Conservation (phyloP, 2,329 filamentous ascomycete species). For the Aspergillus fumigatiaffinis region DNA sequence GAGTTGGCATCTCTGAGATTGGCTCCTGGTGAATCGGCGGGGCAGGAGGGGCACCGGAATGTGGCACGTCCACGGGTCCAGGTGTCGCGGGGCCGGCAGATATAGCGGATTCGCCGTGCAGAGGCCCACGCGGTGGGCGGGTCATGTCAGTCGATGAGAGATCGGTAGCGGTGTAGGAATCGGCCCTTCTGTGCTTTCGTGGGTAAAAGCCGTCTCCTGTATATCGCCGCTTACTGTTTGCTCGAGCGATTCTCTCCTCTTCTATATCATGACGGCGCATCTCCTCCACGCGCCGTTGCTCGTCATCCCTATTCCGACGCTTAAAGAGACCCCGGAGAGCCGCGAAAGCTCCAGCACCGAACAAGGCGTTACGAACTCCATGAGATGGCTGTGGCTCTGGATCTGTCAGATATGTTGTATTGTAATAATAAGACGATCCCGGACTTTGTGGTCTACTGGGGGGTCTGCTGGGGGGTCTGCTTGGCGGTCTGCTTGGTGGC, state of each 20-base stretch:
- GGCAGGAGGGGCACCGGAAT: conserved; percentile 36
- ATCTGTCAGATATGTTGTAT: conserved; percentile 37
- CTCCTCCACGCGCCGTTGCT: conserved; percentile 57
- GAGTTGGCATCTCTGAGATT: conserved; percentile 29
- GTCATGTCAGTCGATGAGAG: conserved; percentile 35
- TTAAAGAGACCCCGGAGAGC: conserved; percentile 56
- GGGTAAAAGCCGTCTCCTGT: conserved; percentile 61
- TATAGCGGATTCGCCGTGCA: conserved; percentile 32
- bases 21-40: conserved; percentile 38
- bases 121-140: conserved; percentile 24
- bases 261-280: conserved; percentile 49
- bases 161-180: conserved; percentile 35
- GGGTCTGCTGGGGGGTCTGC: conserved; percentile 31
- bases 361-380: conserved; percentile 55
- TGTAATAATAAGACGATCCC: conserved; percentile 36
- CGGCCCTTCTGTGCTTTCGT: conserved; percentile 25
- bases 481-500: conserved; percentile 32
- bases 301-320: conserved; percentile 53
- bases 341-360: conserved; percentile 66
- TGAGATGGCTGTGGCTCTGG: conserved; percentile 45
- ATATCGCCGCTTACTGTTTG: conserved; percentile 58
- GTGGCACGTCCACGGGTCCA: conserved; percentile 26
- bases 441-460: conserved; percentile 33
- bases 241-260: conserved; percentile 50
- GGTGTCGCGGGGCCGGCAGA: conserved; percentile 28